phyloP scores from a whole-genome alignment of 2,329 filamentous ascomycete species.

The Zasmidium citrigriseum region DNA sequence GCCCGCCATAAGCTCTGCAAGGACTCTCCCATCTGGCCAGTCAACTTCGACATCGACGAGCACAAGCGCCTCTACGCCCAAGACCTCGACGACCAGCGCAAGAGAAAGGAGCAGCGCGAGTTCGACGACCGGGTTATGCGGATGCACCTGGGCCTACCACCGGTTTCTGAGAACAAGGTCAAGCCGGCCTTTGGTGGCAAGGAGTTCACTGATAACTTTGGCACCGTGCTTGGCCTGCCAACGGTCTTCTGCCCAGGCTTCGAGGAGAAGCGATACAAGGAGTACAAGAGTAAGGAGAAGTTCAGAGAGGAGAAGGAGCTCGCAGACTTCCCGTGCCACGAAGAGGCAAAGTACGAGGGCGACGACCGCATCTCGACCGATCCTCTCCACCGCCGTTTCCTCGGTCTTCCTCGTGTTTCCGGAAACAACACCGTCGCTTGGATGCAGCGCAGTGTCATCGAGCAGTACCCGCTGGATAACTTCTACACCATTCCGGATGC shows the following conservation, averaged over 20 bases:
- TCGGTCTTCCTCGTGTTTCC: slow-evolving; percentile 45
- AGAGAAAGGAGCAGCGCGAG: not conserved
- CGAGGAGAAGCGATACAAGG: not conserved
- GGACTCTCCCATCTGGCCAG: slow-evolving; percentile 28
- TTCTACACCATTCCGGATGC: slow-evolving; percentile 19
- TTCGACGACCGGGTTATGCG: slow-evolving; percentile 2
- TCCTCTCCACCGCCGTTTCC: slow-evolving; percentile 43
- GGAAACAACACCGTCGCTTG: slow-evolving; percentile 44
- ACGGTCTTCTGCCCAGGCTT: slow-evolving; percentile 38
- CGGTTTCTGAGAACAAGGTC: slow-evolving; percentile 1
- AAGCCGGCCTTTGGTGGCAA: slow-evolving; percentile 17
- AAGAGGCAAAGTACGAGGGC: slow-evolving; percentile 51
- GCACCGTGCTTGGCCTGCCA: slow-evolving; percentile 37
- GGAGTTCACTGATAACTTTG: slow-evolving; percentile 17
- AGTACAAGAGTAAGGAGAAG: too few relatives aligned
- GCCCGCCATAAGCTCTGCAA: slow-evolving; percentile 27
- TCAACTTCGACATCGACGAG: slow-evolving; percentile 26
- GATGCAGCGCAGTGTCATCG: slow-evolving; percentile 41
- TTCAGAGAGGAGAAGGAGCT: slow-evolving; percentile 27
- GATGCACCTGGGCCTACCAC: not conserved
- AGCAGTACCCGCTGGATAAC: slow-evolving; percentile 42
- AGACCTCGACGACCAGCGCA: not conserved
- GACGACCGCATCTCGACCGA: slow-evolving; percentile 49
- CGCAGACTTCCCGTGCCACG: slow-evolving; percentile 42
- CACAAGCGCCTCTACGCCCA: slow-evolving; percentile 20